phyloP scores from a whole-genome alignment of 78 protist genomes.

The Polysphondylium violaceum region DNA sequence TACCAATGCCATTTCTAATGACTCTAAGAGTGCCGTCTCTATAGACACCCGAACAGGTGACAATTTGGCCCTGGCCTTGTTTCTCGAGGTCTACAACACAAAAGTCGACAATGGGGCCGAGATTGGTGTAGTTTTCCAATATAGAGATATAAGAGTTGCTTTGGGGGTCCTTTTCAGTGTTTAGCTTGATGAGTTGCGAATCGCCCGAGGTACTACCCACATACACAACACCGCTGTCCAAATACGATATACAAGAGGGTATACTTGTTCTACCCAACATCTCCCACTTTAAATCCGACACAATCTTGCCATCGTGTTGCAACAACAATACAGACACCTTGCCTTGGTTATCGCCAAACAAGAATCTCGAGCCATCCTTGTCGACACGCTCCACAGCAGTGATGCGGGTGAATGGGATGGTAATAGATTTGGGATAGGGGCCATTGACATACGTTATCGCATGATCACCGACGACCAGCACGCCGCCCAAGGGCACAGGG shows the following conservation, averaged over 20 bases:
- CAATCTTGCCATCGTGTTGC: background rate
- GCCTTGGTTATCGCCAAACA: slow-evolving; percentile 84
- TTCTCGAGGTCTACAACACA: slow-evolving; percentile 89
- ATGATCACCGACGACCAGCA: slow-evolving; percentile 87
- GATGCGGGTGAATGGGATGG: slow-evolving; percentile 25
- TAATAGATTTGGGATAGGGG: background rate
- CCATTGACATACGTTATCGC: slow-evolving; percentile 87
- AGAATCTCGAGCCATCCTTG: slow-evolving; percentile 48
- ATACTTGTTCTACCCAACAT: slow-evolving; percentile 74
- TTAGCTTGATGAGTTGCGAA: slow-evolving; percentile 85
- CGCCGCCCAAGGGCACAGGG: slow-evolving; percentile 88
- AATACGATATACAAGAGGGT: slow-evolving; percentile 68
- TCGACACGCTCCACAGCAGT: slow-evolving; percentile 71
- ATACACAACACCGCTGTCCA: slow-evolving; percentile 90
- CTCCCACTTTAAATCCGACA: slow-evolving; percentile 26
- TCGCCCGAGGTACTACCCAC: slow-evolving; percentile 90
- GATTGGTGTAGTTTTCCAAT: slow-evolving; percentile 83
- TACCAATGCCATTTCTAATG: slow-evolving; percentile 95
- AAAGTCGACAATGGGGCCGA: slow-evolving; percentile 94
- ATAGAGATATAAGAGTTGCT: slow-evolving; percentile 24
- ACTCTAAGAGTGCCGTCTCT: slow-evolving; percentile 93
- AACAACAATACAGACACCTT: slow-evolving; percentile 35
- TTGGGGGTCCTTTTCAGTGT: slow-evolving; percentile 37
- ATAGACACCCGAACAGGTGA: slow-evolving; percentile 93
- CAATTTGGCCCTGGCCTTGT: slow-evolving; percentile 93